Base-by-base conservation (phyloP, 2,329 filamentous ascomycete genomes). In the Exophiala sp. region DNA sequence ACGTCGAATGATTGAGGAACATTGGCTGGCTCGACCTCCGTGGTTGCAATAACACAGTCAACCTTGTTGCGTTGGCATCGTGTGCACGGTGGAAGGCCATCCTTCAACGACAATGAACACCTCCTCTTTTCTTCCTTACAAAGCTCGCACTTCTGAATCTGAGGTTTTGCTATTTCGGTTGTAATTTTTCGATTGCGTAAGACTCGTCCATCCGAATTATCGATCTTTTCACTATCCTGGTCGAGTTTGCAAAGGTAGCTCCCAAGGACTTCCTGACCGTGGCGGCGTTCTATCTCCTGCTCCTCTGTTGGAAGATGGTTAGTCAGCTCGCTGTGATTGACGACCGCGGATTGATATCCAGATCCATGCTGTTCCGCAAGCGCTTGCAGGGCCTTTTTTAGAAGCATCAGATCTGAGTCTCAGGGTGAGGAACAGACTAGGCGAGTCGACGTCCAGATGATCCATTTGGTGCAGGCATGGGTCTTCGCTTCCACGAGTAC, bases 201-300 rank as follows among this genome's bases (percentile, higher is more conserved):
- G 2, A 22, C 46, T 22, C 52, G 34, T 13, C 52, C 45, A 24
- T 46, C 41, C 19, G 43, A 30, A 10, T 46, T 52, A 24, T 50
- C 46, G 29, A 57, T 46, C 40, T 43, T 38, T 11, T 42, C 35
- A 22, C 42, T 43, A 16, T 55, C 52, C 30, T 55, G 39, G 38
- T 55, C 52, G 43, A 10, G 13, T 43, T 29, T 48, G 38, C 9
- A 53, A 19, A 30, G 35, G 48, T 11, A 22, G 34, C 21, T 40
- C 14, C 3, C 3, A 6, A 16, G 5, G 6, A 16, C 32, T 10
- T 22, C 23, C 16, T 3, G 14, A 10, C 34, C 24, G 19, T 22
- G 14, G 19, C 4, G 22, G 19, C 10, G 22, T 11, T 37, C 22
- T 21, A 6, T 16, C 18, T 39, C 39, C 7, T 44, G n/a, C n/a